Evolutionary conservation across 768 basidiomycete genomes (phyloP).

Genomic region (Calocybe cyanea): DNA sequence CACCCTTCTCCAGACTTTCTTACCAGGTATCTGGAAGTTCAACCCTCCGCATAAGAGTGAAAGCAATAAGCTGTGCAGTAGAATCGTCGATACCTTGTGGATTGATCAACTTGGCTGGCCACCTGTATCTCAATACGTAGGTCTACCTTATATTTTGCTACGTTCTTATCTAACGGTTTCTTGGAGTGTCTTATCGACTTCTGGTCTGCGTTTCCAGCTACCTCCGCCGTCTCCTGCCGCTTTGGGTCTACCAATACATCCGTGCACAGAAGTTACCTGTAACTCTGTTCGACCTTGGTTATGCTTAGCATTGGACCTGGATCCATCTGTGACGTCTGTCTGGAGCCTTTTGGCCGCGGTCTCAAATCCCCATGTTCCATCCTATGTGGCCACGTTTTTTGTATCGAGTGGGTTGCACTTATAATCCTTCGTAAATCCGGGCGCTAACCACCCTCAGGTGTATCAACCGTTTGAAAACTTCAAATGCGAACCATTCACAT

Average conservation of each 20-base stretch:
- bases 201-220: too few relatives aligned
- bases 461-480: constrained; percentile 42
- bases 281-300: constrained; percentile 21
- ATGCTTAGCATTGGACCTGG: constrained; percentile 67
- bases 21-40: constrained; percentile 10
- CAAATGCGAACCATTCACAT: constrained; percentile 18
- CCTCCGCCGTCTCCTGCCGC: neutral
- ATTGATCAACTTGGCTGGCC: neutral
- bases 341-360: constrained; percentile 55
- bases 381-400: constrained; percentile 72
- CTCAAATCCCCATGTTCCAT: constrained; percentile 60
- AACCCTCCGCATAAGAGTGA: too few relatives aligned
- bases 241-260: constrained; percentile 6
- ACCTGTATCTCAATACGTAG: too few relatives aligned
- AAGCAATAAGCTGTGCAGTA: too few relatives aligned
- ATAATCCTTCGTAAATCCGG: neutral
- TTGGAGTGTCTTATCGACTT: too few relatives aligned
- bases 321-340: constrained; percentile 76
- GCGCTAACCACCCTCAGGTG: constrained; percentile 38
- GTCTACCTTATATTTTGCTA: too few relatives aligned
- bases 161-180: too few relatives aligned
- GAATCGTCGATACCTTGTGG: too few relatives aligned
- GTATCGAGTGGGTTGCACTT: constrained; percentile 33
- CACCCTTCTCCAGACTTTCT: constrained; percentile 4
- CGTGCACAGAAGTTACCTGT: constrained; percentile 6